These are phyloP conservation scores for Diospyros kaki DNA, from an alignment of 148 eudicot species.

Conservation along the genomic window DNA sequence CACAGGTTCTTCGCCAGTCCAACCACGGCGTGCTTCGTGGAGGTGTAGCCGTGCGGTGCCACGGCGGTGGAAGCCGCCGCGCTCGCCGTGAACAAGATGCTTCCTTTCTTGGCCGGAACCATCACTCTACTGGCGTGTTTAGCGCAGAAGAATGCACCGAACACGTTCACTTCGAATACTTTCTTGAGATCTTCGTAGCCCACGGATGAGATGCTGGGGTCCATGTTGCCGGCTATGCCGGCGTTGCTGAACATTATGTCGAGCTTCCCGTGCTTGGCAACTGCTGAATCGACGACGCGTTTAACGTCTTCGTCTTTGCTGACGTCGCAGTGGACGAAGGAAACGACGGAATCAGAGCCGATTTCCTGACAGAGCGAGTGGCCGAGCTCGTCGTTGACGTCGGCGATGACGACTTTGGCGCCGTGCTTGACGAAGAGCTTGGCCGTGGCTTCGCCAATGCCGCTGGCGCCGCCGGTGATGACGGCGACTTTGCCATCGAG, in stretches of 20 bases:
- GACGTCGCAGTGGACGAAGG: slow-evolving; percentile 32
- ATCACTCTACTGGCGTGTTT: slow-evolving; percentile 23
- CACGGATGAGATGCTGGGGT: background rate
- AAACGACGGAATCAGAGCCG: too few relatives aligned
- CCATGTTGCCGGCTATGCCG: slow-evolving; percentile 14
- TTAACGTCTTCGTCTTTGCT: slow-evolving; percentile 16
- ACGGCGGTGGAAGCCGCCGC: background rate
- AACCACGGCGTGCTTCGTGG: slow-evolving; percentile 1
- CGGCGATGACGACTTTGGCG: too few relatives aligned
- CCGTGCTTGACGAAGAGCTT: too few relatives aligned
- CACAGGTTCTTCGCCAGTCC: slow-evolving; percentile 9
- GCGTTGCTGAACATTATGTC: slow-evolving; percentile 40
- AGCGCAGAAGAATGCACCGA: slow-evolving; percentile 19
- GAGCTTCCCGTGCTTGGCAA: slow-evolving; percentile 20
- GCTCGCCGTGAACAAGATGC: slow-evolving; percentile 15
- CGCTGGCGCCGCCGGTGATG: too few relatives aligned
- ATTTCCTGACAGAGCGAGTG: too few relatives aligned
- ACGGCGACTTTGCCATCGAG: too few relatives aligned
- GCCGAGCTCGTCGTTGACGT: too few relatives aligned
- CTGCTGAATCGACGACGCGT: slow-evolving; percentile 15
- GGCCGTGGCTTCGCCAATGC: too few relatives aligned
- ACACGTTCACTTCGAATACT: slow-evolving; percentile 20
- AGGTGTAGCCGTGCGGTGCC: slow-evolving; percentile 2
- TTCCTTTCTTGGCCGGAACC: slow-evolving; percentile 13
- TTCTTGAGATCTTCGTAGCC: slow-evolving; percentile 6